phyloP scores from a whole-genome alignment of 257 asterid species.

The Paulownia fortunei region DNA sequence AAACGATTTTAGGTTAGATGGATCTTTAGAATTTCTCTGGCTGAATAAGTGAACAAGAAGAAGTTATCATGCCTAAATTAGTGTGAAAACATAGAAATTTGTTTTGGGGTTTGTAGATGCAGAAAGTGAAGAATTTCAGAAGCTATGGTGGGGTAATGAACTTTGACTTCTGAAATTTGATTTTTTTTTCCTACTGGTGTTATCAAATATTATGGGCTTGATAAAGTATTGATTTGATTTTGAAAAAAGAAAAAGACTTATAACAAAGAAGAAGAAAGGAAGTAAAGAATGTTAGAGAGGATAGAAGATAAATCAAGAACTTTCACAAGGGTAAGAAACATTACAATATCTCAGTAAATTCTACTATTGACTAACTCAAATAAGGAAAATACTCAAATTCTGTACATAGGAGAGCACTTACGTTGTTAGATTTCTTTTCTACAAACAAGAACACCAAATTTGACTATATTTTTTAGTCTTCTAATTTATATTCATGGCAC shows the following conservation, averaged over 20 bases:
- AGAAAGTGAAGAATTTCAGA: background rate
- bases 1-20: background rate
- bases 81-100: background rate
- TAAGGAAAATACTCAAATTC: background rate
- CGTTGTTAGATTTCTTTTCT: background rate
- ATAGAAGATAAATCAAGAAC: background rate
- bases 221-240: background rate
- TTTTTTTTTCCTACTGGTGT: background rate
- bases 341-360: background rate
- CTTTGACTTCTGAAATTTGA: background rate
- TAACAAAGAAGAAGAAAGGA: background rate
- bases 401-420: background rate
- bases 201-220: background rate
- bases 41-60: background rate
- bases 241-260: background rate
- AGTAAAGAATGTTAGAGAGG: background rate
- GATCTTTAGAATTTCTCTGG: conserved; percentile 2
- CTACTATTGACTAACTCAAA: background rate
- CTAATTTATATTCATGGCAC: background rate
- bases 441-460: background rate
- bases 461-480: background rate
- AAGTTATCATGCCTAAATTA: background rate
- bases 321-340: background rate
- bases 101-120: background rate
- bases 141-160: background rate